Evolutionary conservation across 2,329 filamentous ascomycete genomes (phyloP), one percentile per base, ranked within the genome.

Genomic region (Cercospora citrullina): DNA sequence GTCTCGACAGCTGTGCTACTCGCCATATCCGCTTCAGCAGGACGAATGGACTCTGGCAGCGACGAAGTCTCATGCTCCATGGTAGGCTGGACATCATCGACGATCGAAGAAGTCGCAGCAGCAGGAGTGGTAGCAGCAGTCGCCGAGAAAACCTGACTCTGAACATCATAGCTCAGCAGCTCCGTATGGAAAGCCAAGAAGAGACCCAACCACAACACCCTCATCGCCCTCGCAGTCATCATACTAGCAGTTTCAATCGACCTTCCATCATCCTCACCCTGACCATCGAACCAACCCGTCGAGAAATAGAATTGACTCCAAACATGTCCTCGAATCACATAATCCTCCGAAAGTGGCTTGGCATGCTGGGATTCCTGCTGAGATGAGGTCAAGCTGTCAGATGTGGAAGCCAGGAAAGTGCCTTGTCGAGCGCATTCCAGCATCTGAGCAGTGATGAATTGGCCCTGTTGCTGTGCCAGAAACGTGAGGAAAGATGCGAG

Each of bases 341-440:
- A 91, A 68, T 93, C 91, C 60, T 93, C 91, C 0, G 89, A 89
- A 0, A 93, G 76, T 0, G 90, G 89, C 0, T 84, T 81, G 1
- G 82, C 76, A 1, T 63, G 65, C 78, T 31, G 26, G 5, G 7
- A 9, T 9, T 30, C 26, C 7, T 31, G 53, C 26, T 58, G 53
- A 3, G 14, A n/a, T 18, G 53, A 58, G n/a, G 53, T 12, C 10
- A n/a, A 16, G 18, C 2, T 21, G 26, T 51, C 45, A 14, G 18
- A 23, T 7, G 45, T 7, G 18, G 76, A 31, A 74, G 80, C 33
- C 80, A 77, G 70, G 79, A 68, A 87, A 79, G 28, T 81, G 66
- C 45, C 76, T 66, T 67, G 74, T 7, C 67, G 67, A 9, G 73
- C 74, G 33, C 66, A 72, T 26, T 80, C 69, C 80, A 81, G 70